A percentile compares a stretch with the other conserved stretches of the same genome.
phyloP scores from a whole-genome alignment of 495 filamentous ascomycete genomes.

The Xylaria acuta region DNA sequence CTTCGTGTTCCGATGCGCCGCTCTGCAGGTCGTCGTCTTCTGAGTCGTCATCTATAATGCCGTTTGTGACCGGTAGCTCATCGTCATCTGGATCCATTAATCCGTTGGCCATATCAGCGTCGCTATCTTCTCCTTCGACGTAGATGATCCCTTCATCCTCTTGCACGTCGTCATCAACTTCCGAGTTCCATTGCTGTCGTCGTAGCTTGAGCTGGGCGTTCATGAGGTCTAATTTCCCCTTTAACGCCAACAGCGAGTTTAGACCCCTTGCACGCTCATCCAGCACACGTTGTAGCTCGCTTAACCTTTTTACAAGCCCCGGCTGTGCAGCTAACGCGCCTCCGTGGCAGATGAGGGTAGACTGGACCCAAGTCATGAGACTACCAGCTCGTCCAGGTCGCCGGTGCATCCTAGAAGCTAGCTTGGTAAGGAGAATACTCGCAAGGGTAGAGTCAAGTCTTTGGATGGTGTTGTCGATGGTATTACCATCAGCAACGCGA shows the following conservation, averaged over 20 bases:
- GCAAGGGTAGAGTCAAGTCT: conserved; percentile 86
- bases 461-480: conserved; percentile 86
- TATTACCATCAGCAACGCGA: conserved; percentile 72
- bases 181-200: conserved; percentile 56
- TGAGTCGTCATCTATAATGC: conserved; percentile 46
- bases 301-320: conserved; percentile 75
- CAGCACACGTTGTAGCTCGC: conserved; percentile 79
- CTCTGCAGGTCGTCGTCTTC: conserved; percentile 52
- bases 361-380: conserved; percentile 96
- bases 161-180: conserved; percentile 59
- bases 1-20: conserved; percentile 47
- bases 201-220: conserved; percentile 84
- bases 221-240: conserved; percentile 91
- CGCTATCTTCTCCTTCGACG: conserved; percentile 77
- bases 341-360: conserved; percentile 93
- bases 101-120: conserved; percentile 51
- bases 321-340: conserved; percentile 86
- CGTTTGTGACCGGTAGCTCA: conserved; percentile 43
- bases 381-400: conserved; percentile 86
- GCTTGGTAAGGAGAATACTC: conserved; percentile 74
- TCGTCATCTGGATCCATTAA: conserved; percentile 44
- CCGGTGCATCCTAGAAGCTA: conserved; percentile 86
- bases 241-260: conserved; percentile 82
- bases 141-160: conserved; percentile 84
- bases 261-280: conserved; percentile 83